Conservation (phyloP, 495 filamentous ascomycete species). For the Parathielavia hyrcaniae region DNA sequence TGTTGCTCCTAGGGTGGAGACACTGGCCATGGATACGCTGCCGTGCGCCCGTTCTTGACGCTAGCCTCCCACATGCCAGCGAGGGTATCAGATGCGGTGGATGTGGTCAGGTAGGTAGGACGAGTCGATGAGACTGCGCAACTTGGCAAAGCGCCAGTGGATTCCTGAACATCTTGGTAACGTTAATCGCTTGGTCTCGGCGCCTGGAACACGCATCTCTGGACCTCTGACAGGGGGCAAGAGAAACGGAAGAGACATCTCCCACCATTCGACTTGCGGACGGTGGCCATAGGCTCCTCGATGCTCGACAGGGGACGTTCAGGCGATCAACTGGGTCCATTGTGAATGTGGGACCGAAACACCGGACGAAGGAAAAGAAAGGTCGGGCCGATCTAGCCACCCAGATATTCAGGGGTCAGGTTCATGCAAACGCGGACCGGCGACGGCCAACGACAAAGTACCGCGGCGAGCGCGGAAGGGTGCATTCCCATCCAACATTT, state of each 20-base stretch:
- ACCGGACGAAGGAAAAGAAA: conserved; percentile 11
- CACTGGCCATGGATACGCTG: conserved; percentile 3
- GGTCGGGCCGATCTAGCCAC: conserved; percentile 14
- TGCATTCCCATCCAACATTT: conserved; percentile 1
- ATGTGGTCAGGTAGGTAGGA: not conserved
- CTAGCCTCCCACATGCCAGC: conserved; percentile 8
- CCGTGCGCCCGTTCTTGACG: conserved; percentile 10
- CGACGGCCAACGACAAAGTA: not conserved
- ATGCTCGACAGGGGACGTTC: conserved; percentile 19
- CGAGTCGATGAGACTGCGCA: conserved; percentile 16
- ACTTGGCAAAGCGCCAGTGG: conserved; percentile 11
- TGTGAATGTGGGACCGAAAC: not conserved
- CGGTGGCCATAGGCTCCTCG: conserved; percentile 24
- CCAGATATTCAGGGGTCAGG: conserved; percentile 11
- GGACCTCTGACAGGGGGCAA: conserved; percentile 11
- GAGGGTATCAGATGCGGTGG: conserved; percentile 4
- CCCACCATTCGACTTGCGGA: conserved; percentile 20
- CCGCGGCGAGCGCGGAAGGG: not conserved
- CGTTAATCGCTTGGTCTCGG: not conserved
- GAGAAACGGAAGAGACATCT: conserved; percentile 5
- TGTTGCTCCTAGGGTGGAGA: not conserved
- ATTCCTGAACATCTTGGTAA: not conserved
- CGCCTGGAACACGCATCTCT: not conserved
- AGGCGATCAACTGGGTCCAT: conserved; percentile 6
- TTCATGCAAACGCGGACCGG: conserved; percentile 21